These are phyloP conservation scores for Solanum peruvianum DNA, from an alignment of 257 asterid species.

Conservation along the genomic window DNA sequence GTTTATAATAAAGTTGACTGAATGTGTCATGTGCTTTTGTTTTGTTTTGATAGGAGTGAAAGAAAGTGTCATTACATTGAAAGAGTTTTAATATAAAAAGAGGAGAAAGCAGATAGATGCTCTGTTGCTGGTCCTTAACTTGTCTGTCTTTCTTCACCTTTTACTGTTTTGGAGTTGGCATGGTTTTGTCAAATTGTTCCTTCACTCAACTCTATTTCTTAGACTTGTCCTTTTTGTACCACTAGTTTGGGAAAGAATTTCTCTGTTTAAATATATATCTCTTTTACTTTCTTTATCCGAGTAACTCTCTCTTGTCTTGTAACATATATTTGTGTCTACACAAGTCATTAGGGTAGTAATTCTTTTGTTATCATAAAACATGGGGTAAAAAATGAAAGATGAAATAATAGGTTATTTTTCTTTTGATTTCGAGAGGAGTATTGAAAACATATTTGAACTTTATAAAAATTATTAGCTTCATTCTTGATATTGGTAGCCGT, in stretches of 20 bases:
- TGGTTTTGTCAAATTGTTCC: not conserved
- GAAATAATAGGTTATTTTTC: too few species aligned
- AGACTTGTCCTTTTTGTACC: not conserved
- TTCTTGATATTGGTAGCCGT: too few species aligned
- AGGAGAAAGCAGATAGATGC: conserved; percentile 51
- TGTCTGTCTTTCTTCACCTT: conserved; percentile 14
- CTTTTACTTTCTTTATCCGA: too few species aligned
- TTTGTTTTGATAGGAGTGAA: conserved; percentile 22
- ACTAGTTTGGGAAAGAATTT: not conserved
- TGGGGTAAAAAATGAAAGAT: too few species aligned
- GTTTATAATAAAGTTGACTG: not conserved
- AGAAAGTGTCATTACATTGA: not conserved
- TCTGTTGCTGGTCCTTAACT: conserved; percentile 26
- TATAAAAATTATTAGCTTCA: too few species aligned
- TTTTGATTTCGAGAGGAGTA: too few species aligned
- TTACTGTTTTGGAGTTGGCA: conserved; percentile 2
- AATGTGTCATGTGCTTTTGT: conserved; percentile 2
- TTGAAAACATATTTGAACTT: too few species aligned
- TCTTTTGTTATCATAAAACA: too few species aligned
- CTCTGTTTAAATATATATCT: too few species aligned
- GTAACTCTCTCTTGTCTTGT: not conserved
- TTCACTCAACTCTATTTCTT: not conserved
- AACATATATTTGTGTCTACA: too few species aligned
- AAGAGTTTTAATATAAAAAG: conserved; percentile 27
- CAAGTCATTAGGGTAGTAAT: too few species aligned